phyloP scores from a whole-genome alignment of 306 rosid genomes.

The Cucurbita argyrosperma region DNA sequence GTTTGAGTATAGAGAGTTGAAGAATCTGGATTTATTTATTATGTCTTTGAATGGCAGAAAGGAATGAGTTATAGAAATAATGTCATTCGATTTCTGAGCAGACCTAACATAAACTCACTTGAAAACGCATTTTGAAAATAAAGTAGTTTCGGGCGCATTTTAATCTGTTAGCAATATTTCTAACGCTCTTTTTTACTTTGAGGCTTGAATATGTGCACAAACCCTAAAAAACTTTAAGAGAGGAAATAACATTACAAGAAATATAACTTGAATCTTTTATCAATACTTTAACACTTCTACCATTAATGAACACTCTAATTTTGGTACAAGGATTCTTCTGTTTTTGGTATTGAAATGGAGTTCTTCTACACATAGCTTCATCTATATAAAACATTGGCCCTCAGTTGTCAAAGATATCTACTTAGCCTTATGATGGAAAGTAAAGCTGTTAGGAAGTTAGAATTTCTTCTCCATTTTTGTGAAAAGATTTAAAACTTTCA shows the following conservation, averaged over 20 bases:
- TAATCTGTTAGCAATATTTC: background rate
- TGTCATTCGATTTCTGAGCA: too few relatives aligned
- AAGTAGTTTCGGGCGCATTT: background rate
- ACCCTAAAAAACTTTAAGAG: too few relatives aligned
- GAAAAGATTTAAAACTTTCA: constrained; percentile 26
- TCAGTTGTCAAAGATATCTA: background rate
- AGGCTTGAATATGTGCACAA: too few relatives aligned
- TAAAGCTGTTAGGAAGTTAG: background rate
- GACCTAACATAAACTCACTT: background rate
- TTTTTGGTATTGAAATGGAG: background rate
- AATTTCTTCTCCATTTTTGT: background rate
- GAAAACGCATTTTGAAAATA: background rate
- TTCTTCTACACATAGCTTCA: constrained; percentile 3
- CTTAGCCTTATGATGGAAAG: background rate
- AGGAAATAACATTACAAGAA: background rate
- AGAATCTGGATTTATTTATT: background rate
- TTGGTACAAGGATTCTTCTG: background rate
- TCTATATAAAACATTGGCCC: constrained; percentile 1
- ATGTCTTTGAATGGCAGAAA: background rate
- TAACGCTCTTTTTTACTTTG: too few relatives aligned
- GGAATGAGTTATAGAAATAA: background rate
- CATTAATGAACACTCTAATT: background rate
- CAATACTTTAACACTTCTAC: background rate
- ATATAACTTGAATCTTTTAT: background rate
- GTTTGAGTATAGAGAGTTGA: background rate